Percentiles rank a stretch among this genome's conserved stretches.
Conservation (phyloP, 2,329 filamentous ascomycete species). For the Phaeomoniella chlamydospora region DNA sequence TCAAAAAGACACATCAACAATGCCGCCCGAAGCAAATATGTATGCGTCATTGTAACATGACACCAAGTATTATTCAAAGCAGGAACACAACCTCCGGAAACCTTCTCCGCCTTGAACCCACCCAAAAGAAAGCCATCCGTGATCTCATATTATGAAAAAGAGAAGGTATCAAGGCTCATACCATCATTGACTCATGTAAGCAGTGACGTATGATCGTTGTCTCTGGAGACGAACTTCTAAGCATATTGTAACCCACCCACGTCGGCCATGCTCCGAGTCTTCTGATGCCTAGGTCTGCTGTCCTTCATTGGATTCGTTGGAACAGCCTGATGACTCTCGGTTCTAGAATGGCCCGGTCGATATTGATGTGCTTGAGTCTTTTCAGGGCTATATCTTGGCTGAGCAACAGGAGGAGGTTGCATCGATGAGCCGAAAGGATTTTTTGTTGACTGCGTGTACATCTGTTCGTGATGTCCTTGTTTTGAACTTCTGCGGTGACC, state of each 20-base stretch:
- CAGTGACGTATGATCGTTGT: not conserved
- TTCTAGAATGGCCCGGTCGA: conserved; percentile 8
- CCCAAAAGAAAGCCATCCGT: too few relatives aligned
- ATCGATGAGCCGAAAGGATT: conserved; percentile 1
- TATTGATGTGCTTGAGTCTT: not conserved
- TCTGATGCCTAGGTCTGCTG: conserved; percentile 7
- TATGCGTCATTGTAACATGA: too few relatives aligned
- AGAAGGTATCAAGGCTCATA: not conserved
- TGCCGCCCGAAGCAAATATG: not conserved
- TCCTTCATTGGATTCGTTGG: conserved; percentile 8
- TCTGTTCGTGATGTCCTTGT: conserved; percentile 1
- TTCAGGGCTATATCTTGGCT: too few relatives aligned
- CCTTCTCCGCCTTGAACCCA: too few relatives aligned
- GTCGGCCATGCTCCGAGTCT: conserved; percentile 8
- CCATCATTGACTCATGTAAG: not conserved
- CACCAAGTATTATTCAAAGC: too few relatives aligned
- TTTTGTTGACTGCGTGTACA: conserved; percentile 5
- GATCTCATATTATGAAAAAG: not conserved
- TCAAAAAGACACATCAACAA: not conserved
- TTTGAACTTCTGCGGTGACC: not conserved
- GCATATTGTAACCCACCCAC: not conserved
- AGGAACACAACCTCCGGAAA: too few relatives aligned
- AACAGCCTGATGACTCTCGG: conserved; percentile 12
- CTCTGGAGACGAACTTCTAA: not conserved
- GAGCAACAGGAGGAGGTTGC: not conserved